These are phyloP conservation scores for Stereocaulon alpinum DNA, from an alignment of 495 filamentous ascomycete genomes.

Conservation along the genomic window DNA sequence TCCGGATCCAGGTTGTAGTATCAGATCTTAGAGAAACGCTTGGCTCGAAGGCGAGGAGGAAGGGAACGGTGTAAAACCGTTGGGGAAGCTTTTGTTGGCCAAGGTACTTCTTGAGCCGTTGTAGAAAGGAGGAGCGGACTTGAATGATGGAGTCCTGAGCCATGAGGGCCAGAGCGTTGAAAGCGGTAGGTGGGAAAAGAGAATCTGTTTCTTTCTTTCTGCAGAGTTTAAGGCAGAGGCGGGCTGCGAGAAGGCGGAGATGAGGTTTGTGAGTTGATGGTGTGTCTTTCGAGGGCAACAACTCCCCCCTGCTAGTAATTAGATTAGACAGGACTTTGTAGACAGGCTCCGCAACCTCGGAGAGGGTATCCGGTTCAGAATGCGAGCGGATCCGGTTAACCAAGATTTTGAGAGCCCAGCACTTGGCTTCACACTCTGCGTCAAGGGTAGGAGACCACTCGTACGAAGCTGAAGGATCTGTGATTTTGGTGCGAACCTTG, in stretches of 20 bases:
- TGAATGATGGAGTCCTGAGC: slow-evolving; percentile 65
- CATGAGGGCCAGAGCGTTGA: slow-evolving; percentile 69
- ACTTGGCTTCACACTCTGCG: slow-evolving; percentile 73
- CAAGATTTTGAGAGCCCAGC: slow-evolving; percentile 78
- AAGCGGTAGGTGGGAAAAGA: slow-evolving; percentile 57
- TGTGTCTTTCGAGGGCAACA: slow-evolving; percentile 63
- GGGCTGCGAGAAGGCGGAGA: slow-evolving; percentile 71
- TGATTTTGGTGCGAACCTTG: slow-evolving; percentile 47
- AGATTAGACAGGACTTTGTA: slow-evolving; percentile 70
- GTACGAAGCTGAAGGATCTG: slow-evolving; percentile 34
- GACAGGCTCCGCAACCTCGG: slow-evolving; percentile 52
- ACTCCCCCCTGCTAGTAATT: slow-evolving; percentile 62
- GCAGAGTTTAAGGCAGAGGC: slow-evolving; percentile 75
- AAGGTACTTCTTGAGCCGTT: slow-evolving; percentile 79
- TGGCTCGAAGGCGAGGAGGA: slow-evolving; percentile 86
- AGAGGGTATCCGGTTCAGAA: slow-evolving; percentile 39
- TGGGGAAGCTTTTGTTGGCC: slow-evolving; percentile 54
- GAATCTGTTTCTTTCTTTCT: slow-evolving; percentile 62
- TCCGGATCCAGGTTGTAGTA: slow-evolving; percentile 79
- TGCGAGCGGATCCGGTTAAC: slow-evolving; percentile 74
- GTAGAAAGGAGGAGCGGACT: slow-evolving; percentile 68
- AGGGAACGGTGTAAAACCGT: slow-evolving; percentile 81
- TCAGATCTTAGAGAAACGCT: slow-evolving; percentile 52
- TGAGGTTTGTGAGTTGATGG: slow-evolving; percentile 63
- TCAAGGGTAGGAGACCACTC: slow-evolving; percentile 68